Evolutionary conservation across 177 flowering plant species (phyloP).

Genomic region (Tripterygium wilfordii): DNA sequence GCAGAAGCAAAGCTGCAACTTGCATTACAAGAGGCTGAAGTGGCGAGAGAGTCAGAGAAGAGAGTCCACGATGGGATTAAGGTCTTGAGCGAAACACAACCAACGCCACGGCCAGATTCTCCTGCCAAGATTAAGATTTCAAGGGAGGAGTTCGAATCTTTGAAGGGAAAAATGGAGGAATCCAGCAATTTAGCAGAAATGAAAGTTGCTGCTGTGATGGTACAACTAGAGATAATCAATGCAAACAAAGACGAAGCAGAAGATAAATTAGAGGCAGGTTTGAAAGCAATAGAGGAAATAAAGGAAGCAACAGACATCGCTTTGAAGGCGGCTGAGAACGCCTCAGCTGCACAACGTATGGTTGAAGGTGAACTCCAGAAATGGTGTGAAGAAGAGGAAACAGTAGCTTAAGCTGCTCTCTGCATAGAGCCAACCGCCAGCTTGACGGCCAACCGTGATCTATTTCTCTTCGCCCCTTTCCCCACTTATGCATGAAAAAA

Average conservation of each 20-base stretch:
- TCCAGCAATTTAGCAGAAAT: conserved; percentile 18
- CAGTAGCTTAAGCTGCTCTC: conserved; percentile 5
- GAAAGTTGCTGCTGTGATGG: conserved; percentile 28
- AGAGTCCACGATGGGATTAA: conserved; percentile 32
- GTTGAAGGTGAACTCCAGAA: conserved; percentile 39
- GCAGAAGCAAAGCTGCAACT: conserved; percentile 24
- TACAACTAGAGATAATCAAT: conserved; percentile 32
- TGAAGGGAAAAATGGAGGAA: conserved; percentile 31
- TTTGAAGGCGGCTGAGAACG: conserved; percentile 42
- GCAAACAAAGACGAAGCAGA: conserved; percentile 24
- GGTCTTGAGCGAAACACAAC: conserved; percentile 7
- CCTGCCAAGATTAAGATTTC: conserved; percentile 28
- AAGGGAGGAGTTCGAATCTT: conserved; percentile 30
- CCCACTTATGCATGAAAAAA: no score
- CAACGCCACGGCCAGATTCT: conserved; percentile 7
- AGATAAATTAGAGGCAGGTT: conserved; percentile 22
- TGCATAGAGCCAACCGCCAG: no score
- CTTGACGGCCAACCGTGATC: no score
- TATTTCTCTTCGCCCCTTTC: no score
- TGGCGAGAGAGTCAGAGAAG: conserved; percentile 36
- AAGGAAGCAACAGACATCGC: conserved; percentile 36
- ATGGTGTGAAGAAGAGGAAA: conserved; percentile 29
- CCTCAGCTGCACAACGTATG: conserved; percentile 38
- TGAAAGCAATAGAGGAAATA: conserved; percentile 38
- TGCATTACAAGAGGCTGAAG: conserved; percentile 27